Conservation (phyloP, 129 eudicot genomes). For the Pseudognaphalium luteoalbum region DNA sequence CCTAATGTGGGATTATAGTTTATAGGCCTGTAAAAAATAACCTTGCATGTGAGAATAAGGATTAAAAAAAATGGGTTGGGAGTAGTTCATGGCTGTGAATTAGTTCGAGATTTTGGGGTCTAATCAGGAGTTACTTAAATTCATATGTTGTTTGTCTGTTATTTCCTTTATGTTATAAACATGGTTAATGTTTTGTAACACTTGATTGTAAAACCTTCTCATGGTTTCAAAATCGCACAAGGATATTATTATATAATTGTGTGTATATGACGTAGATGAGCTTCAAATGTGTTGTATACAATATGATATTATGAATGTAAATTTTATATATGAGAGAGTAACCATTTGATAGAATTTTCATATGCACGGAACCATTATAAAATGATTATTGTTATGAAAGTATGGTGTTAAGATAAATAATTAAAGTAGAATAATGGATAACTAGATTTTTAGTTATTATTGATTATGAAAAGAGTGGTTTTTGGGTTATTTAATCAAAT, state of each 20-base stretch:
- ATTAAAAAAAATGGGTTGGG: neutral
- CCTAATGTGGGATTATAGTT: neutral
- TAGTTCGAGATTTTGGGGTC: neutral
- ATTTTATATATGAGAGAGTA: conserved; percentile 3
- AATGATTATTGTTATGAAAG: too few species aligned
- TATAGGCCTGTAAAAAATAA: neutral
- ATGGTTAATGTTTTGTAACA: conserved; percentile 1
- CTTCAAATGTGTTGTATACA: neutral
- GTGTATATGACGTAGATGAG: neutral
- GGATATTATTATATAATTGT: neutral
- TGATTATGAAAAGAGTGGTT: too few species aligned
- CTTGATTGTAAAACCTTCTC: neutral
- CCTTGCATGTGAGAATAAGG: conserved; percentile 14
- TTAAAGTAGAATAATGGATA: too few species aligned
- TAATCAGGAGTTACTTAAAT: neutral
- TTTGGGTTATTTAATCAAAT: too few species aligned
- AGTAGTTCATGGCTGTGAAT: neutral
- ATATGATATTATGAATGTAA: conserved; percentile 3
- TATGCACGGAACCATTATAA: conserved; percentile 80
- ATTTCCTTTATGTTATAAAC: neutral
- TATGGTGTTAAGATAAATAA: too few species aligned
- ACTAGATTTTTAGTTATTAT: too few species aligned
- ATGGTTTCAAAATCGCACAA: neutral
- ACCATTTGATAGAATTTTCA: conserved; percentile 13
- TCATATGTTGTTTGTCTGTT: neutral